A percentile compares a stretch with the other conserved stretches of the same genome.
These are phyloP conservation scores for Neurospora discreta DNA, from an alignment of 495 filamentous ascomycete species.

Conservation along the genomic window DNA sequence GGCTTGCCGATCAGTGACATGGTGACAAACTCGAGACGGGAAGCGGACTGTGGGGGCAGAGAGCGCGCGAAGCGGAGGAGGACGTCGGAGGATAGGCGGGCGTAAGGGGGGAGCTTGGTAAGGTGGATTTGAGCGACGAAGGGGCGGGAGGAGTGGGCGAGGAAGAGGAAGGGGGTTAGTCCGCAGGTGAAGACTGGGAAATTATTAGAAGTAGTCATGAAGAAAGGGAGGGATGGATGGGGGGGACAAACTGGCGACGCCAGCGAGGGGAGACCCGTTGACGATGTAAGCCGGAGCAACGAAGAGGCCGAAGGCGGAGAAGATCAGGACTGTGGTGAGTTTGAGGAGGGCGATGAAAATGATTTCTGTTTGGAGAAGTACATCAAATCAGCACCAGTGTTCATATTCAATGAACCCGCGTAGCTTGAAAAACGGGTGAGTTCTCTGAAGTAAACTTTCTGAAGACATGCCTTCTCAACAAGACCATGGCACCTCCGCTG, in stretches of 20 bases:
- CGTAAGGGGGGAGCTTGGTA: slow-evolving; percentile 49
- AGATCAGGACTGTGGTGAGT: slow-evolving; percentile 59
- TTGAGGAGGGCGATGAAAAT: slow-evolving; percentile 59
- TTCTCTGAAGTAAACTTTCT: neutral
- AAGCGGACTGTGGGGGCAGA: slow-evolving; percentile 42
- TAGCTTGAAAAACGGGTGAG: neutral
- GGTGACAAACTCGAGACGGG: slow-evolving; percentile 57
- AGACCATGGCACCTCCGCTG: neutral
- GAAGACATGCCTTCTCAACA: neutral
- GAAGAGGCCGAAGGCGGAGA: slow-evolving; percentile 49
- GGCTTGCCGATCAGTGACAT: slow-evolving; percentile 53
- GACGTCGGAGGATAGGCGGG: slow-evolving; percentile 54
- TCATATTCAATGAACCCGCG: neutral
- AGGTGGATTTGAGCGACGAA: slow-evolving; percentile 66
- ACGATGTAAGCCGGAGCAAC: slow-evolving; percentile 48
- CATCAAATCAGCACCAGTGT: neutral
- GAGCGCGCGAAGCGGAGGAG: slow-evolving; percentile 52
- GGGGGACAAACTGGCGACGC: slow-evolving; percentile 18
- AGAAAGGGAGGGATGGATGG: neutral
- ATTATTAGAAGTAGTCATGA: neutral
- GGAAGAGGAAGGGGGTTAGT: slow-evolving; percentile 53
- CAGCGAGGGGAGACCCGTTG: slow-evolving; percentile 35
- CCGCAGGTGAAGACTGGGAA: slow-evolving; percentile 45
- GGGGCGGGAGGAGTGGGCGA: slow-evolving; percentile 52
- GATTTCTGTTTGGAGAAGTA: slow-evolving; percentile 20